Evolutionary conservation across 495 filamentous ascomycete genomes (phyloP), one percentile per base, ranked within the genome.

Genomic region (Filosporella fistucella): DNA sequence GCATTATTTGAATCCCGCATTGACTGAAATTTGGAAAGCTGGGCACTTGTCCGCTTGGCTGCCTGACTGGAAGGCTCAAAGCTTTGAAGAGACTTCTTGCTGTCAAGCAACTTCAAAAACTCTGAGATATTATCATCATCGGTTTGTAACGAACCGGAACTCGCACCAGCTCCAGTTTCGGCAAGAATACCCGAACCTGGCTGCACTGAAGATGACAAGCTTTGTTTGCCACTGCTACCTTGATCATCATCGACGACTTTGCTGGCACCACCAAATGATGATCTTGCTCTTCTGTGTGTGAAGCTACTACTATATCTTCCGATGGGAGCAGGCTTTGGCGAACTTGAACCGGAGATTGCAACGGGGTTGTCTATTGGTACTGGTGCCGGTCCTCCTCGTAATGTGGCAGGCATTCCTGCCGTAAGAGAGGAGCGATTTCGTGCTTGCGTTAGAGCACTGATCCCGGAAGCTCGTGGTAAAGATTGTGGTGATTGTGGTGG

Each of bases 91-190:
- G 88, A 87, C 59, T 88, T 93, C 56, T 82, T 81, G 47, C 77
- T 76, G 54, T 96, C 89, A 2, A 96, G 75, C 60, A 86, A 72
- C 52, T 91, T 93, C 42, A 97, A 63, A 58, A 96, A 98, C 26
- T 95, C 90, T 0, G 88, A 88, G 24, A 96, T 93, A 39, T 91
- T 86, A 51, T 94, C 89, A 59, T 95, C 89, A 56, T 95, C 90
- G 1, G 83, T 85, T 47, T 86, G 85, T 22, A 90, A 76, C 0
- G 87, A 91, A 16, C 86, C 84, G 0, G 84, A 88, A 63, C 86
- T 91, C 8, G 74, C 82, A 7, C 75, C 83, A 10, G 74, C 82
- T 13, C 82, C 79, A 8, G 67, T 66, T 58, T 95, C 89, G 10
- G 86, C 75, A 28, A 94, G 75, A 16, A 91, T 67, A 10, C 86